Percentiles rank a stretch among this genome's conserved stretches.
phyloP scores from a whole-genome alignment of 164 flowering plant species.

The Houttuynia cordata region DNA sequence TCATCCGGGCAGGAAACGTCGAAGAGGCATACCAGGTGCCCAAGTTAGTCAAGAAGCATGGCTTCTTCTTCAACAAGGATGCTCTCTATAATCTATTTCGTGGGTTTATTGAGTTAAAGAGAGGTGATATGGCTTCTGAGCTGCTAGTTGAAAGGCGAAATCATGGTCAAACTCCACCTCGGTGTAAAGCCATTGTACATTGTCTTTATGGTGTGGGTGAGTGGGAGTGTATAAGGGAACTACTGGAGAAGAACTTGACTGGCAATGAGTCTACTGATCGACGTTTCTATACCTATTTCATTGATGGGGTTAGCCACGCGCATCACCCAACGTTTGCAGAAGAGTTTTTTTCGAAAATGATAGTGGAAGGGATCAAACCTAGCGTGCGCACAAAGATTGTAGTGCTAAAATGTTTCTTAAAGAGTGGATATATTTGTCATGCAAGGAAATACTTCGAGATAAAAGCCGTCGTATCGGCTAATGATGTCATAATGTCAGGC shows the following conservation, averaged over 20 bases:
- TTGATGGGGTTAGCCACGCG: constrained; percentile 66
- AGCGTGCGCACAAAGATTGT: constrained; percentile 27
- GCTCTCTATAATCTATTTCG: constrained; percentile 34
- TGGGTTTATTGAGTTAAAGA: constrained; percentile 28
- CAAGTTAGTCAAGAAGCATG: constrained; percentile 17
- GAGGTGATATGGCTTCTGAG: constrained; percentile 57
- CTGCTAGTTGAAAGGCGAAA: constrained; percentile 70
- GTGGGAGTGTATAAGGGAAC: constrained; percentile 30
- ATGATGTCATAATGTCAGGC: too few relatives aligned
- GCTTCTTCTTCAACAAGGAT: constrained; percentile 10
- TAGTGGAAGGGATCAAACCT: constrained; percentile 32
- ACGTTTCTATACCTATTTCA: constrained; percentile 36
- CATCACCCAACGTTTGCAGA: constrained; percentile 45
- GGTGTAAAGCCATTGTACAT: constrained; percentile 35
- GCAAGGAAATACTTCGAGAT: constrained; percentile 42
- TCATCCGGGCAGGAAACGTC: constrained; percentile 36
- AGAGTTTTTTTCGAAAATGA: constrained; percentile 49
- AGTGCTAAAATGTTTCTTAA: constrained; percentile 49
- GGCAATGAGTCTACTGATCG: constrained; percentile 6
- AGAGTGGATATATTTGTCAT: constrained; percentile 29
- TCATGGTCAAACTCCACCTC: constrained; percentile 36
- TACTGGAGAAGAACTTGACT: constrained; percentile 49
- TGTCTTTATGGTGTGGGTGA: constrained; percentile 31
- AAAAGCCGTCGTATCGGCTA: too few relatives aligned
- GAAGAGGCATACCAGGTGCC: constrained; percentile 51